A percentile compares a stretch with the other conserved stretches of the same genome.
These are phyloP conservation scores for Nymphaea colorata DNA, from an alignment of 164 flowering plant species.

Conservation along the genomic window DNA sequence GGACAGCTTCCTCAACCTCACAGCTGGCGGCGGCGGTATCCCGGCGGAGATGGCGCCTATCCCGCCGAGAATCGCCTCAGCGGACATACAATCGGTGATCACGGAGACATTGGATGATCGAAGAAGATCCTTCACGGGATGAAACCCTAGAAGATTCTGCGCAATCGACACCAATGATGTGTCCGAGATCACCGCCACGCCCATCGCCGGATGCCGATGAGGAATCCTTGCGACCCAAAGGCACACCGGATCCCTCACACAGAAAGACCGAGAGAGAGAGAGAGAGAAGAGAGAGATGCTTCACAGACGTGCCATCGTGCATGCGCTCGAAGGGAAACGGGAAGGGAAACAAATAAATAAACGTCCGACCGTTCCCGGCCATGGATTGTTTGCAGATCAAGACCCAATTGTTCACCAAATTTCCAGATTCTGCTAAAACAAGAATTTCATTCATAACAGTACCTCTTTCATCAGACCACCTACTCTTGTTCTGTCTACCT, in stretches of 20 bases:
- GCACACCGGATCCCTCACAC: neutral
- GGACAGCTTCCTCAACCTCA: constrained; percentile 1
- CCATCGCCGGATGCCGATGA: neutral
- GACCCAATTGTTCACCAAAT: neutral
- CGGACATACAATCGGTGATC: neutral
- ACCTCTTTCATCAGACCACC: too few relatives aligned
- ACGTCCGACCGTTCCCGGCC: too few relatives aligned
- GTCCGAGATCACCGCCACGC: neutral
- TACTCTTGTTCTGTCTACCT: too few relatives aligned
- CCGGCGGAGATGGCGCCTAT: neutral
- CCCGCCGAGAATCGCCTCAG: neutral
- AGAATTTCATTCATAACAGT: neutral
- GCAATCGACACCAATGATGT: neutral
- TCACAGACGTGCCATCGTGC: neutral
- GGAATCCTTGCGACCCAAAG: neutral
- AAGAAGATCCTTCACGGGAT: neutral
- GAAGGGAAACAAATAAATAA: neutral
- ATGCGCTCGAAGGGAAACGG: neutral
- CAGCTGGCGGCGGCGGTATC: neutral
- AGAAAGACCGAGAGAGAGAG: neutral
- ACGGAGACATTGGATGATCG: neutral
- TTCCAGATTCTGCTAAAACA: neutral
- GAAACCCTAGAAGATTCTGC: neutral
- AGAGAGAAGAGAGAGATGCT: neutral
- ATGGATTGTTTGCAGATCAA: too few relatives aligned